phyloP scores from a whole-genome alignment of 129 eudicot genomes.

The Pseudognaphalium luteoalbum region DNA sequence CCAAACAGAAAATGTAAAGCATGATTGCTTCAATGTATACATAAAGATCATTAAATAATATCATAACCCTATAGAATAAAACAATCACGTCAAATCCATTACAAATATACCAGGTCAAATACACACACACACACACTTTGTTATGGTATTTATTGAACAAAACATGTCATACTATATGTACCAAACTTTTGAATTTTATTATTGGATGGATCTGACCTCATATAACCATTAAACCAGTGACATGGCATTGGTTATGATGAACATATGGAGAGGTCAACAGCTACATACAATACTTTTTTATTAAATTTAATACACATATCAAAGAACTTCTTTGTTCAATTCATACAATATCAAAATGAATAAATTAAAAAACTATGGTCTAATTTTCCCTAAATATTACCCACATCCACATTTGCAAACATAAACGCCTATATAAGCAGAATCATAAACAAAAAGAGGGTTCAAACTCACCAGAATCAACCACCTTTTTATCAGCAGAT shows the following conservation, averaged over 20 bases:
- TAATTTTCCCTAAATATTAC: background rate
- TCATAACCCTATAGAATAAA: background rate
- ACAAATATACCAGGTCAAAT: too few species aligned
- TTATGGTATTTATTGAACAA: background rate
- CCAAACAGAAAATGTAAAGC: background rate
- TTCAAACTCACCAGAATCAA: conserved; percentile 27
- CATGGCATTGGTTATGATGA: too few species aligned
- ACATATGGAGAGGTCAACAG: too few species aligned
- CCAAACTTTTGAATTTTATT: too few species aligned
- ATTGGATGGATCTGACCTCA: too few species aligned
- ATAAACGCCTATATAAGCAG: background rate
- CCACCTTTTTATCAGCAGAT: conserved; percentile 30
- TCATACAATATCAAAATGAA: background rate
- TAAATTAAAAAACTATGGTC: background rate
- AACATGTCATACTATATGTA: too few species aligned
- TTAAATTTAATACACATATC: too few species aligned
- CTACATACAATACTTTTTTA: too few species aligned
- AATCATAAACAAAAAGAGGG: background rate
- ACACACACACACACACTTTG: too few species aligned
- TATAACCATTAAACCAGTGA: too few species aligned
- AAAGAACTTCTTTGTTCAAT: too few species aligned
- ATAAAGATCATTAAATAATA: background rate
- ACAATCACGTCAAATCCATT: background rate
- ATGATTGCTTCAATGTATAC: background rate
- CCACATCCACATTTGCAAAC: background rate